Base-by-base conservation (phyloP, 352 stramenopile genomes). In the Phytophthora meadii region DNA sequence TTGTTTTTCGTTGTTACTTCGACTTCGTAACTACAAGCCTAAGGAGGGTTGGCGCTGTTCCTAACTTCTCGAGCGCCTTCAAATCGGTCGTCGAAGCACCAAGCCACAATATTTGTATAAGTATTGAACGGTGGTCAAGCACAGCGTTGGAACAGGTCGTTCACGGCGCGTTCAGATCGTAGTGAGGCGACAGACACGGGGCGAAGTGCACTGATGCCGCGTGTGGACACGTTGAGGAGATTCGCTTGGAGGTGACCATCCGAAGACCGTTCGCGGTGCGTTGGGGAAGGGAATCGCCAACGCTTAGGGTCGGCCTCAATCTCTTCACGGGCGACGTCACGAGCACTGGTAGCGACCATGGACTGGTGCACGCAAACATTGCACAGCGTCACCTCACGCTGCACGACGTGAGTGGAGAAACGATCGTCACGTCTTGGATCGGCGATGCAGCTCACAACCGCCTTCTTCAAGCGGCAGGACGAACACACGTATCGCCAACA, bases 401-500 rank as follows among this genome's bases (percentile, higher is more conserved):
- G 54, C 32, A 72, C 25, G 22, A 81, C 54, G 50, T 69, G 66
- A 2, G 53, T 68, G 8, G 24, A 28, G 17, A 67, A 30, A 10
- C 56, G 61, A 39, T 72, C 61, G 37, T 74, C 59, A 10, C 59
- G 58, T 65, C 63, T 56, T 12, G 54, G 37, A 44, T 64, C 59
- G n/a, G 72, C 54, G 42, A 74, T 39, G 48, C 60, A 77, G 19
- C 34, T 68, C 40, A 68, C 54, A 10, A 88, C 59, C 15, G 55
- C 70, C 51, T 81, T 83, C 60, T 86, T 88, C 32, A 86, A 66
- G 22, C 74, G 76, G 54, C 79, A 88, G 4, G 77, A 65, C 4
- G 75, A 83, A 52, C 79, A 88, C 61, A 88, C 79, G 28, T 73
- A 73, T 1, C 75, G 72, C 54, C 60, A 73, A 61, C 79, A 88